Percentiles rank a stretch among this genome's conserved stretches.
These are phyloP conservation scores for Lepiota venenata DNA, from an alignment of 768 basidiomycete species.

Conservation along the genomic window DNA sequence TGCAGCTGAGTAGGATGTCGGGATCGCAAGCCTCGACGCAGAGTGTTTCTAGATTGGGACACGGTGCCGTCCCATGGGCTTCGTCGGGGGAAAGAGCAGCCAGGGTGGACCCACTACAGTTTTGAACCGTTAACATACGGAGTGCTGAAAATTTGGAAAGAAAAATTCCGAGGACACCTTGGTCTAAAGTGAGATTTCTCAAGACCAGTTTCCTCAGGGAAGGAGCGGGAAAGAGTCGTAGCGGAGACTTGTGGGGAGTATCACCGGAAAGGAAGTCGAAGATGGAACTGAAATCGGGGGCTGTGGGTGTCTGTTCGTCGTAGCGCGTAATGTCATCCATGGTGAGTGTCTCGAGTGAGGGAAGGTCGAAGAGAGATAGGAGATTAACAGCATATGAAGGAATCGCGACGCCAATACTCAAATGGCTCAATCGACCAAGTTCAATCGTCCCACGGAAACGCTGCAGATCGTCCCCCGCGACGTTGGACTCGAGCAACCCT, in stretches of 20 bases:
- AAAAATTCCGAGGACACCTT: background rate
- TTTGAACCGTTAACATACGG: background rate
- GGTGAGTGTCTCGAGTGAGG: constrained; percentile 31
- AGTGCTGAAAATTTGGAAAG: background rate
- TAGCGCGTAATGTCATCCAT: constrained; percentile 44
- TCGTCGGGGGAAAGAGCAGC: background rate
- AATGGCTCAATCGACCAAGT: constrained; percentile 31
- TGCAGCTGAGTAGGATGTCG: background rate
- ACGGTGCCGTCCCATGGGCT: background rate
- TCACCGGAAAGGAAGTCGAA: constrained; percentile 3
- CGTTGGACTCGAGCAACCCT: constrained; percentile 8
- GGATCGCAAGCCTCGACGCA: background rate
- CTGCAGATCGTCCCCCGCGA: background rate
- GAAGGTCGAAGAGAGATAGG: constrained; percentile 26
- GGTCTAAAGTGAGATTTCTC: background rate
- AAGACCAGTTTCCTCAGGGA: background rate
- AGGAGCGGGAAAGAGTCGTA: background rate
- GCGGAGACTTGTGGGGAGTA: background rate
- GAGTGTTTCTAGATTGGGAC: background rate
- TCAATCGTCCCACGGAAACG: constrained; percentile 18
- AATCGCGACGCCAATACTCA: constrained; percentile 34
- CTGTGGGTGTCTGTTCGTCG: background rate
- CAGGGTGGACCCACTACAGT: background rate
- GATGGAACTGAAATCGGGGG: background rate
- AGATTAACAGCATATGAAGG: constrained; percentile 21